phyloP scores from a whole-genome alignment of 2,329 filamentous ascomycete genomes.

The Fonsecaea pugnacius region DNA sequence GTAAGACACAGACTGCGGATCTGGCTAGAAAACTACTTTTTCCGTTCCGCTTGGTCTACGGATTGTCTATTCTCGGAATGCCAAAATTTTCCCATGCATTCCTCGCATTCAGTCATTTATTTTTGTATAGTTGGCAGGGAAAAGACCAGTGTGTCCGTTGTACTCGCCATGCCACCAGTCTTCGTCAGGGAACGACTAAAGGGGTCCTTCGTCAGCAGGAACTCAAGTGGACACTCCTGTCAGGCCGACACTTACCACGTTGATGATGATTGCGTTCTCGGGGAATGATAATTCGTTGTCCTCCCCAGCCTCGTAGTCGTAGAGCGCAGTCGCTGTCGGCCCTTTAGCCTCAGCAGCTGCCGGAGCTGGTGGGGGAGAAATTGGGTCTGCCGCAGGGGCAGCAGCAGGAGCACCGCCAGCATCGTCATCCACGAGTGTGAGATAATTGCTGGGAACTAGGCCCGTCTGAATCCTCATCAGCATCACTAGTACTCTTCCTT shows the following conservation, averaged over 20 bases:
- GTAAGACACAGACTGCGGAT: neutral
- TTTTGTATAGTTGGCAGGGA: constrained; percentile 63
- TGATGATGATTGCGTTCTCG: constrained; percentile 79
- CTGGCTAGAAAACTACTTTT: constrained; percentile 6
- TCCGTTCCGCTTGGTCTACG: constrained; percentile 7
- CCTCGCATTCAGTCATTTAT: constrained; percentile 43
- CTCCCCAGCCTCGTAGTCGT: constrained; percentile 96
- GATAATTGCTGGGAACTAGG: constrained; percentile 96
- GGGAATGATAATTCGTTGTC: constrained; percentile 88
- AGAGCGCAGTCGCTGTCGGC: constrained; percentile 79
- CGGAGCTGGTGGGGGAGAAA: constrained; percentile 38
- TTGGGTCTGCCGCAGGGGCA: constrained; percentile 46
- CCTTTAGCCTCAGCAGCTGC: constrained; percentile 48
- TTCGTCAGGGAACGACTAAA: constrained; percentile 89
- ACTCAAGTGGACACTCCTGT: neutral
- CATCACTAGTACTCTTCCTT: neutral
- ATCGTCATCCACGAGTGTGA: constrained; percentile 72
- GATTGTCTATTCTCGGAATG: constrained; percentile 1
- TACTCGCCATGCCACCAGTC: constrained; percentile 98
- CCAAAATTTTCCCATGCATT: neutral
- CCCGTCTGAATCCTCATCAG: constrained; percentile 52
- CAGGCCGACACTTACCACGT: constrained; percentile 65
- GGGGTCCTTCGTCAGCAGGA: neutral
- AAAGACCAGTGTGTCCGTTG: constrained; percentile 78
- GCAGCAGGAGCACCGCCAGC: constrained; percentile 41